These are phyloP conservation scores for Aspergillus sclerotialis DNA, from an alignment of 2,329 filamentous ascomycete genomes.

Conservation along the genomic window DNA sequence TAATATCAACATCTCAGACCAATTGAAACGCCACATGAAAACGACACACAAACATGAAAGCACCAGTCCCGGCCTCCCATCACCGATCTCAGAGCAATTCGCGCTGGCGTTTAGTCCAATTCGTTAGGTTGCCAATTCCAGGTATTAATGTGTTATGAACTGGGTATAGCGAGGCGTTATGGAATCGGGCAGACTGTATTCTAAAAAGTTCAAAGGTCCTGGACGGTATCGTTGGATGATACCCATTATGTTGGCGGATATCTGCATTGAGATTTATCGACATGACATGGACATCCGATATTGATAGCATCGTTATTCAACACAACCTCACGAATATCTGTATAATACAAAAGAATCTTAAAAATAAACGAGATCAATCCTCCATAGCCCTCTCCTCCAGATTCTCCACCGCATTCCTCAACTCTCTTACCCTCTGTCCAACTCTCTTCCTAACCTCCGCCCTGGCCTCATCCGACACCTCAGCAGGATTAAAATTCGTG, in stretches of 20 bases:
- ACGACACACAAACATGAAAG: slow-evolving; percentile 29
- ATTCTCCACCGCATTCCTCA: slow-evolving; percentile 36
- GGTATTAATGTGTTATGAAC: not conserved
- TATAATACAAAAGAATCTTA: not conserved
- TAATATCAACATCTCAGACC: slow-evolving; percentile 20
- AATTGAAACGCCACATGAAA: slow-evolving; percentile 34
- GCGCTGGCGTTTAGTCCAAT: slow-evolving; percentile 9
- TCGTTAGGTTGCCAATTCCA: slow-evolving; percentile 7
- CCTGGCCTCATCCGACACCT: slow-evolving; percentile 21
- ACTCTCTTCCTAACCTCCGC: slow-evolving; percentile 39
- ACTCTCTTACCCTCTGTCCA: slow-evolving; percentile 40
- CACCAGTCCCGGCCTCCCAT: slow-evolving; percentile 11
- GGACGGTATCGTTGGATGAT: too few relatives aligned
- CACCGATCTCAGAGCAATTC: slow-evolving; percentile 18
- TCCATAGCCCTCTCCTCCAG: slow-evolving; percentile 36
- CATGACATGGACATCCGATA: too few relatives aligned
- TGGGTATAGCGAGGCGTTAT: too few relatives aligned
- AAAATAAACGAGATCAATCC: too few relatives aligned
- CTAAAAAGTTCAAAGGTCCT: too few relatives aligned
- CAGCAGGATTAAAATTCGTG: slow-evolving; percentile 25
- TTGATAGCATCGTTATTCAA: not conserved
- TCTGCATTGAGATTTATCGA: too few relatives aligned
- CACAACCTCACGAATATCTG: not conserved
- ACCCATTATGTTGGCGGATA: too few relatives aligned
- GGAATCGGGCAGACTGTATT: too few relatives aligned